Base-by-base conservation (phyloP, 176 grass and related monocot species). In the Zizania latifolia region DNA sequence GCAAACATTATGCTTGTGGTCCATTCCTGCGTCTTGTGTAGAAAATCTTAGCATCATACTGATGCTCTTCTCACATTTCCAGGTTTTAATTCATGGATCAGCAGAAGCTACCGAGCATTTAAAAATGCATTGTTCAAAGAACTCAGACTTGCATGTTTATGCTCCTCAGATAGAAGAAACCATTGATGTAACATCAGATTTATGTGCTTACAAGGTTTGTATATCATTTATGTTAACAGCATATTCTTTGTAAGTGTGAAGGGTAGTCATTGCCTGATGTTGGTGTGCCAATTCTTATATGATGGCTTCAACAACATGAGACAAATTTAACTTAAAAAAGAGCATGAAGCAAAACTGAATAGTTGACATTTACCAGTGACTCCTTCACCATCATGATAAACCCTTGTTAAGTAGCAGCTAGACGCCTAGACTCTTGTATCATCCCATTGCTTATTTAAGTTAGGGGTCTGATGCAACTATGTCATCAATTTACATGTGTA, bases 161-260 rank as follows among this genome's bases (percentile, higher is more conserved):
- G 94, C 94, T 66, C 94, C 94, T 68, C 94, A 92, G 57, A 87
- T 97, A 63, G 94, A 98, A 66, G 94, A 98, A 91, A 88, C 86
- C 29, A 98, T 98, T 74, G 94, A 98, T 89, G 91, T 94, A 40
- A 98, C 94, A 72, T 98, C 94, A 54, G 94, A 98, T 88, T 87
- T 98, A 41, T 98, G 94, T 87, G 94, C 91, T 43, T 98, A 98
- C 46, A 98, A 94, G 89, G 91, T 98, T 83, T 10, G 81, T n/a
- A 39, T 51, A 51, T n/a, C 46, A 19, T 51, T 51, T 51, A 21
- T 63, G 45, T 87, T 34, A 82, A 40, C 36, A 23, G 34, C 28
- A 78, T 41, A 58, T 23, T 66, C 65, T 63, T 70, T 58, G 29
- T 53, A 19, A 56, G 13, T 77, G 19, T n/a, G 15, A 44, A 31